Evolutionary conservation across 805 yeast genomes (phyloP).

Genomic region (Zygosaccharomyces rouxii): DNA sequence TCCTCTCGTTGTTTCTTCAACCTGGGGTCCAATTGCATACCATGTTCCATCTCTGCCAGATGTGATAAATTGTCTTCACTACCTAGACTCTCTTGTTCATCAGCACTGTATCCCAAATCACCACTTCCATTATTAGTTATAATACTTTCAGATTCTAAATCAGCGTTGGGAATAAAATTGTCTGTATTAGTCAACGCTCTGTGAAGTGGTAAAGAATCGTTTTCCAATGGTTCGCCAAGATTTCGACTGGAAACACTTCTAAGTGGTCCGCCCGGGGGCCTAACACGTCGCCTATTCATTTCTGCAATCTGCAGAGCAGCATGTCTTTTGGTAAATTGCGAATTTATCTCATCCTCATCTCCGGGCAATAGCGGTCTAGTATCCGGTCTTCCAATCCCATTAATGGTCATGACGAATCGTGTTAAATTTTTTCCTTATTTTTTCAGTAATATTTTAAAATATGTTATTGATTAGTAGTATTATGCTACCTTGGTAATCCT

Average conservation of each 20-base stretch:
- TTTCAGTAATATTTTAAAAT: background rate
- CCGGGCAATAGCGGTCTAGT: conserved; percentile 31
- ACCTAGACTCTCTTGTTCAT: background rate
- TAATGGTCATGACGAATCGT: background rate
- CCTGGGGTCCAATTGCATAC: conserved; percentile 20
- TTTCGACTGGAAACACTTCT: conserved; percentile 27
- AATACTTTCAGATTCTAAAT: background rate
- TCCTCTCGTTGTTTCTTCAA: conserved; percentile 36
- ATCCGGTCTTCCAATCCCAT: conserved; percentile 3
- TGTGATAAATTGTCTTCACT: conserved; percentile 1
- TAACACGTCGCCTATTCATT: background rate
- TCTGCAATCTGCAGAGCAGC: conserved; percentile 4
- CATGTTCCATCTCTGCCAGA: conserved; percentile 9
- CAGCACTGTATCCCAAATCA: background rate
- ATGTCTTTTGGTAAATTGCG: conserved; percentile 12
- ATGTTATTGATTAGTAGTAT: background rate
- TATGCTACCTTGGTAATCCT: background rate
- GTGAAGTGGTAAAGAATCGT: conserved; percentile 16
- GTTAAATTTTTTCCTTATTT: background rate
- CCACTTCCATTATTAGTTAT: background rate
- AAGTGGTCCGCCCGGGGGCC: background rate
- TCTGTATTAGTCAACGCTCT: conserved; percentile 33
- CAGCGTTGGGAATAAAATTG: conserved; percentile 26
- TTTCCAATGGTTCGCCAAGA: conserved; percentile 14
- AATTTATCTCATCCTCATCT: conserved; percentile 25